Conservation (phyloP, 73 alveolate genomes). For the Breviolum minutum region DNA sequence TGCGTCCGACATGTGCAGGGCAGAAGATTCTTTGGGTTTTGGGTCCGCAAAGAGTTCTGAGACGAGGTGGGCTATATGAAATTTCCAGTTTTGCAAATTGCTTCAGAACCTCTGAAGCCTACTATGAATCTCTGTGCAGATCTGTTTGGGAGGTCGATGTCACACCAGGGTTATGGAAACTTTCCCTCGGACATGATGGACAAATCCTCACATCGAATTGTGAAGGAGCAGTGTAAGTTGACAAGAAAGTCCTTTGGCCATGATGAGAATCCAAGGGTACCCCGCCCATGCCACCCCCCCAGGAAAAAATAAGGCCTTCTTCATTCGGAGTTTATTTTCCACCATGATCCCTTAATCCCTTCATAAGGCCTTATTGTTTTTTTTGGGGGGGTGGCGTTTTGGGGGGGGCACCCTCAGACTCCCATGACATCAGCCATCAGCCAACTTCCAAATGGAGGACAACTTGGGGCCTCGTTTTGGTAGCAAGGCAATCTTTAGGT, state of each 20-base stretch:
- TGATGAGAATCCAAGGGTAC: no score
- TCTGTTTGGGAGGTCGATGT: conserved; percentile 9
- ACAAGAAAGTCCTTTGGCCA: no score
- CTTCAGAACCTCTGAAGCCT: neutral
- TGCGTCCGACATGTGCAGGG: neutral
- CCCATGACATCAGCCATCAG: no score
- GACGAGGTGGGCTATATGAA: conserved; percentile 4
- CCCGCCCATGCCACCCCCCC: no score
- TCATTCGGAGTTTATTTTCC: no score
- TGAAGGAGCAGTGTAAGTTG: neutral
- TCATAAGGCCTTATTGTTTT: no score
- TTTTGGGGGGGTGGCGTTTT: no score
- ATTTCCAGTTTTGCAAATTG: neutral
- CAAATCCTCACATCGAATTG: neutral
- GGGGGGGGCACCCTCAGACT: no score
- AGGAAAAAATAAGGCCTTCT: no score
- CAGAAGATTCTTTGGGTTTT: conserved; percentile 86
- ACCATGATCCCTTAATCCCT: no score
- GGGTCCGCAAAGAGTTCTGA: conserved; percentile 70
- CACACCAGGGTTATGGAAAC: conserved; percentile 71
- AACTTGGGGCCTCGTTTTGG: conserved; percentile 44
- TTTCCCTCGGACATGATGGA: conserved; percentile 60
- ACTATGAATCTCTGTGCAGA: no score
- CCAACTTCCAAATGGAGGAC: conserved; percentile 10
- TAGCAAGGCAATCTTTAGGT: neutral